phyloP scores from a whole-genome alignment of 371 early-diverging fungal species.

The Mortierella sp. region DNA sequence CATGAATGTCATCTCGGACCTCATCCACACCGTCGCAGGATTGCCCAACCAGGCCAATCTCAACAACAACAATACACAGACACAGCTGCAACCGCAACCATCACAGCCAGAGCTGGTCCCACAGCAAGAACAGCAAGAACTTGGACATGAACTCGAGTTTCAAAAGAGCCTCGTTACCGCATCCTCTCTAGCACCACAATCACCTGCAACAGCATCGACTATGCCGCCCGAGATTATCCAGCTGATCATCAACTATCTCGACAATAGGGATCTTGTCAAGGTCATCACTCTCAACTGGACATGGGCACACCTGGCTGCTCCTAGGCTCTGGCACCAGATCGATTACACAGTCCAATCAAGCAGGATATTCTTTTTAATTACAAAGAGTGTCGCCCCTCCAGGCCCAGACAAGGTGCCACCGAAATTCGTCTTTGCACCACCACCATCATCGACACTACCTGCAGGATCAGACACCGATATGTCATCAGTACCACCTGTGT shows the following conservation, averaged over 20 bases:
- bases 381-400: constrained; percentile 37
- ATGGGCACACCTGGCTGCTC: constrained; percentile 38
- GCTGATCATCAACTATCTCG: constrained; percentile 50
- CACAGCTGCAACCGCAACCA: neutral
- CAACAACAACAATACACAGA: neutral
- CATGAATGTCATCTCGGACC: constrained; percentile 18
- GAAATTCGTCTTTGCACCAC: neutral
- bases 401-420: neutral
- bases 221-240: constrained; percentile 54
- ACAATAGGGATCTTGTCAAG: constrained; percentile 36
- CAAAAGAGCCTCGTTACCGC: neutral
- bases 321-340: constrained; percentile 43
- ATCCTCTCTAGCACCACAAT: neutral
- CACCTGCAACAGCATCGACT: neutral
- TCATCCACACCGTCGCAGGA: constrained; percentile 17
- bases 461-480: neutral
- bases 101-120: neutral
- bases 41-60: neutral
- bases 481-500: neutral
- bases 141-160: constrained; percentile 10
- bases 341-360: constrained; percentile 24
- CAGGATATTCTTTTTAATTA: constrained; percentile 50
- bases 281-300: constrained; percentile 52
- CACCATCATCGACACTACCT: neutral
- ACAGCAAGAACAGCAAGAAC: neutral